phyloP scores from a whole-genome alignment of 768 basidiomycete species.

The Leccinum subtestaceum region DNA sequence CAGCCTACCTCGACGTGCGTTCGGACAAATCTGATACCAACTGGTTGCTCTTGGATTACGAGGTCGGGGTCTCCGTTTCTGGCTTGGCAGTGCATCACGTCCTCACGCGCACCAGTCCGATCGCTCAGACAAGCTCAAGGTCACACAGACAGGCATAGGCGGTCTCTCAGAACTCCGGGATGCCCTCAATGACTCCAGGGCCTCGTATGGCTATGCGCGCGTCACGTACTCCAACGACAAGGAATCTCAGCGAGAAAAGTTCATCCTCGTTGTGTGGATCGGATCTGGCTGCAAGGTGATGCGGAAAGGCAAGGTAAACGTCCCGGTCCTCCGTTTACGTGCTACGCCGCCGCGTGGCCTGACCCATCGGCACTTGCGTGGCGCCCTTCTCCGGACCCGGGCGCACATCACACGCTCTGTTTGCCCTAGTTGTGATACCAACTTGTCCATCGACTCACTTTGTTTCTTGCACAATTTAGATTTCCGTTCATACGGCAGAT shows the following conservation, averaged over 20 bases:
- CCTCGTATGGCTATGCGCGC: slow-evolving; percentile 82
- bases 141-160: slow-evolving; percentile 78
- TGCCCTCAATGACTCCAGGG: slow-evolving; percentile 66
- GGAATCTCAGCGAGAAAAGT: slow-evolving; percentile 86
- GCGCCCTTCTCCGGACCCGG: slow-evolving; percentile 3
- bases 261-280: slow-evolving; percentile 83
- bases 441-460: slow-evolving; percentile 29
- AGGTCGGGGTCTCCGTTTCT: slow-evolving; percentile 43
- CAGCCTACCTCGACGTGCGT: slow-evolving; percentile 88
- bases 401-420: slow-evolving; percentile 24
- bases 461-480: slow-evolving; percentile 44
- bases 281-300: slow-evolving; percentile 81
- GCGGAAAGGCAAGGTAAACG: slow-evolving; percentile 83
- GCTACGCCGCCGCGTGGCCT: slow-evolving; percentile 11
- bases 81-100: slow-evolving; percentile 19
- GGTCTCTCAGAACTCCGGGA: slow-evolving; percentile 77
- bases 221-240: slow-evolving; percentile 85
- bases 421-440: slow-evolving; percentile 23
- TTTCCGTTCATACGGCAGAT: slow-evolving; percentile 88
- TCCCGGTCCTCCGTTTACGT: slow-evolving; percentile 17
- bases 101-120: slow-evolving; percentile 46
- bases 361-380: slow-evolving; percentile 6
- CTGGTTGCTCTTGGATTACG: slow-evolving; percentile 90
- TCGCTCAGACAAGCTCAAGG: slow-evolving; percentile 73
- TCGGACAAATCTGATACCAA: slow-evolving; percentile 82